These are phyloP conservation scores for Balamuthia mandrillaris DNA, from an alignment of 208 protist genomes.

Conservation along the genomic window DNA sequence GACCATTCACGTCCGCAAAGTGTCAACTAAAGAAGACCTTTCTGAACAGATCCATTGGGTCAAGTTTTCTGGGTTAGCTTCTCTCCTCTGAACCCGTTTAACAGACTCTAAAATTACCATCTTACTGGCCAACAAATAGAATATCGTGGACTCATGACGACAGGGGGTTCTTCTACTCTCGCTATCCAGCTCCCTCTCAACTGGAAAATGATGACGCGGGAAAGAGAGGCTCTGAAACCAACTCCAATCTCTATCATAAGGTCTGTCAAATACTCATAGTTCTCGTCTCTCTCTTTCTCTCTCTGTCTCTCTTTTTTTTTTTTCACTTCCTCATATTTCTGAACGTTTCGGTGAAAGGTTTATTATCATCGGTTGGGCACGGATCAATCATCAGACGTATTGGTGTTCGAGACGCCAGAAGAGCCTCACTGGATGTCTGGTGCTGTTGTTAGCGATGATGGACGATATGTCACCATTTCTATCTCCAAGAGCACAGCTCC, in stretches of 20 bases:
- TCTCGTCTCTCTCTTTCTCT: no score
- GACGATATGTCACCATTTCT: neutral
- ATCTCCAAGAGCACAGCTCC: slow-evolving; percentile 11
- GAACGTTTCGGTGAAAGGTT: no score
- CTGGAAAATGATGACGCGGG: neutral
- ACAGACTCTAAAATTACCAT: no score
- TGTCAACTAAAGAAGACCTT: neutral
- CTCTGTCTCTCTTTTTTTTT: no score
- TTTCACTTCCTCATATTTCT: no score
- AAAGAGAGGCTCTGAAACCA: slow-evolving; percentile 40
- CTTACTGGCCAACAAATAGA: no score
- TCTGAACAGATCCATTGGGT: neutral
- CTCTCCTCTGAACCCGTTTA: no score
- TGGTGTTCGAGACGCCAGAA: slow-evolving; percentile 33
- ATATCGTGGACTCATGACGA: slow-evolving; percentile 46
- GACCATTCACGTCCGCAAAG: slow-evolving; percentile 33
- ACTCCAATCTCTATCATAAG: slow-evolving; percentile 3
- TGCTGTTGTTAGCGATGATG: neutral
- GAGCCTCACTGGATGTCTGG: slow-evolving; percentile 29
- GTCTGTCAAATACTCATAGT: no score
- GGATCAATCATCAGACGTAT: neutral
- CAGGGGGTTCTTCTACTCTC: slow-evolving; percentile 57
- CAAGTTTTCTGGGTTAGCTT: slow-evolving; percentile 47
- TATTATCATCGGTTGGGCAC: slow-evolving; percentile 51
- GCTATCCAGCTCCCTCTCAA: slow-evolving; percentile 40